Base-by-base conservation (phyloP, 2,329 filamentous ascomycete species). In the Fusarium musae region DNA sequence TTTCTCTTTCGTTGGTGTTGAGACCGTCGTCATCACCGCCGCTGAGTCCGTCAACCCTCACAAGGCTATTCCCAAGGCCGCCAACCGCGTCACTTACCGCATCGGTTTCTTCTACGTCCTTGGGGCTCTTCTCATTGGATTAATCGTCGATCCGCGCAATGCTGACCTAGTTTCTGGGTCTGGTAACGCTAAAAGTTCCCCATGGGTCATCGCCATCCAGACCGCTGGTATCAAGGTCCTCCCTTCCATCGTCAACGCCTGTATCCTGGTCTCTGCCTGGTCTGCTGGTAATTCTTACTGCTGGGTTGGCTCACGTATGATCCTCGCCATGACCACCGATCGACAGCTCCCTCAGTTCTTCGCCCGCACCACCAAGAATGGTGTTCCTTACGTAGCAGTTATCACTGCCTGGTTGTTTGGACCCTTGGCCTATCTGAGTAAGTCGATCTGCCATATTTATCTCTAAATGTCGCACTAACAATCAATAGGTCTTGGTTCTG, bases 131-230 rank as follows among this genome's bases (percentile, higher is more conserved):
- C 80, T 90, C 57, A 86, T 91, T 53, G 89, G 89, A 44, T 82
- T 89, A 72, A 84, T 91, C 50, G 87, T 89, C 6, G 85, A 93
- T 6, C 92, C 91, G 73, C 85, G 92, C 62, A 89, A 94, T 72
- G 65, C 83, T 0, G 85, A 86, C 13, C 85, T 95, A 70, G 85
- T 89, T 0, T 77, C 75, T 2, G 72, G 67, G 2, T 54, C 72
- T 4, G 82, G 83, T 1, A 75, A 76, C 12, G 75, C 90, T 7
- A 87, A 86, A 11, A 88, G 89, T 2, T 91, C 88, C 21, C 91
- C 91, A 0, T 90, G 90, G 82, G 89, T 91, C n/a, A 88, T 91
- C 68, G 92, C 92, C n/a, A 93, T 94, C 82, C 86, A 90, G 75
- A 84, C 87, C 21, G 86, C 92, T 4, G 86, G 89, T 7, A 93